A percentile compares a stretch with the other conserved stretches of the same genome.
These are phyloP conservation scores for Ramaria rubella DNA, from an alignment of 768 basidiomycete species.

Conservation along the genomic window DNA sequence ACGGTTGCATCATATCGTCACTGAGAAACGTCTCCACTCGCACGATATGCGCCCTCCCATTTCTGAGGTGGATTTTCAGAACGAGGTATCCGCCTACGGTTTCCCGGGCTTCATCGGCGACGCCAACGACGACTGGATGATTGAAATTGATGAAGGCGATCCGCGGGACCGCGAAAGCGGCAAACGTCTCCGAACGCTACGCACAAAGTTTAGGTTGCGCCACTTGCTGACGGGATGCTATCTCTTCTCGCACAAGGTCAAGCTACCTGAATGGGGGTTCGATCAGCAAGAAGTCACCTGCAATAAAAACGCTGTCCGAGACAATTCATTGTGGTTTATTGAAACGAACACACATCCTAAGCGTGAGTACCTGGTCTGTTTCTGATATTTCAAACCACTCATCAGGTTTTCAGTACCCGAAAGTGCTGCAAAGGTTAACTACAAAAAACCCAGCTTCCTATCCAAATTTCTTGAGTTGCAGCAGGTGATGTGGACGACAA, in stretches of 20 bases:
- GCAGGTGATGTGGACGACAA: conserved; percentile 94
- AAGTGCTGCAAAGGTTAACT: conserved; percentile 80
- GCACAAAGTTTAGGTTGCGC: conserved; percentile 75
- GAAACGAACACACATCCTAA: conserved; percentile 78
- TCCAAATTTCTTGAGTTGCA: conserved; percentile 89
- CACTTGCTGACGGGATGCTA: conserved; percentile 91
- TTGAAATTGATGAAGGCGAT: conserved; percentile 75
- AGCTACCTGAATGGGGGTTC: conserved; percentile 94
- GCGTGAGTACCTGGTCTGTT: conserved; percentile 40
- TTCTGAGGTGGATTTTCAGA: conserved; percentile 98
- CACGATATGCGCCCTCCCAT: conserved; percentile 94
- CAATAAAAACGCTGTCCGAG: conserved; percentile 90
- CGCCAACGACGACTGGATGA: conserved; percentile 86
- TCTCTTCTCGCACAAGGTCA: conserved; percentile 96
- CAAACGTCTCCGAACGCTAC: conserved; percentile 69
- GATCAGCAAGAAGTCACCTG: conserved; percentile 99
- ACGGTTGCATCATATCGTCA: conserved; percentile 73
- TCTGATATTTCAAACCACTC: neutral
- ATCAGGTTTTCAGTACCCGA: conserved; percentile 46
- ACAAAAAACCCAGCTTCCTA: conserved; percentile 82
- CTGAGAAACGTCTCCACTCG: conserved; percentile 85
- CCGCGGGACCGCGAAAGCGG: conserved; percentile 57
- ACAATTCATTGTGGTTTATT: conserved; percentile 89
- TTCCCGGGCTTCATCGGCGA: conserved; percentile 81
- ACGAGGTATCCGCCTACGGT: conserved; percentile 95